Base-by-base conservation (phyloP, 768 basidiomycete genomes). In the Hypsizygus marmoreus region DNA sequence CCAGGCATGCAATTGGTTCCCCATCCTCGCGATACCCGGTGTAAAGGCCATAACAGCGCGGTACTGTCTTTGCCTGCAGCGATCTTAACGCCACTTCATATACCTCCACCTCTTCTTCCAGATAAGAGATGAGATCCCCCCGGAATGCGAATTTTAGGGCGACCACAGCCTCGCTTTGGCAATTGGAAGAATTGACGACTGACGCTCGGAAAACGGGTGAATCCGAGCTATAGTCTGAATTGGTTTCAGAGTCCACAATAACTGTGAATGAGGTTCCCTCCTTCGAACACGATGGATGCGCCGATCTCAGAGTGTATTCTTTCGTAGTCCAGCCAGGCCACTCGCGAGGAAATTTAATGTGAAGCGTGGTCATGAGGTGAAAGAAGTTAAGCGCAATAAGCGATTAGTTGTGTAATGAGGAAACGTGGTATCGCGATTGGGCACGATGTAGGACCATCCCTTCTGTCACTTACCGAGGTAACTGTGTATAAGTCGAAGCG, bases 81-180 rank as follows among this genome's bases (percentile, higher is more conserved):
- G 55, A 43, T 17, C 54, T 45, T 26, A 73, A 51, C 8, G 59
- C 54, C 11, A 63, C 62, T 7, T 59, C 38, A 50, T 72, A 72
- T 29, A 68, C 50, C 32, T 56, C 52, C 4, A 62, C 64, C 54
- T 73, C 71, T 35, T 65, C 54, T 10, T 61, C 58, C 14, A 73
- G 64, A 38, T 60, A 62, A 20, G 58, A 49, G 19, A 71, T 57
- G 10, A 72, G 57, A 40, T 73, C 70, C 22, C 66, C 65, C 22
- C 72, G 62, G 51, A 73, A 55, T 2, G 68, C 70, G 48, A 71
- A 72, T 43, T 73, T 72, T 29, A 73, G 59, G 13, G 59, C 63
- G 3, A 68, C 59, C 4, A 37, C 33, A 34, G 43, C 33, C 26
- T 41, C 42, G 37, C 44, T n/a, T n/a, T n/a, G 38, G 33, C 36